Percentiles rank a stretch among this genome's conserved stretches.
These are phyloP conservation scores for Pelagophyceae sp. DNA, from an alignment of 352 stramenopile genomes.

Conservation along the genomic window DNA sequence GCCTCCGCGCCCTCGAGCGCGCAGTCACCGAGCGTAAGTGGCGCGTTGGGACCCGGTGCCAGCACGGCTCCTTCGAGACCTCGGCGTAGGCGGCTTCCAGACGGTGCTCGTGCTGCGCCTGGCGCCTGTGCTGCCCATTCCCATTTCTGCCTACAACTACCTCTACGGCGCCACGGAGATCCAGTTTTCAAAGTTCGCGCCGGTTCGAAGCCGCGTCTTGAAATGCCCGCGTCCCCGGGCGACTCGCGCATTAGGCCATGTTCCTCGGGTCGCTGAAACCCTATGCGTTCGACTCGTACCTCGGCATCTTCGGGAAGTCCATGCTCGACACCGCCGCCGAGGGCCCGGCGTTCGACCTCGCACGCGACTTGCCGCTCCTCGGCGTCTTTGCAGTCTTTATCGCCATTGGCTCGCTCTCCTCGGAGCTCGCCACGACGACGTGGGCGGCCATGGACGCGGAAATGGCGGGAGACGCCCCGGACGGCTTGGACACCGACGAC, in stretches of 20 bases:
- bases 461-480: not conserved
- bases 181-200: conserved; percentile 47
- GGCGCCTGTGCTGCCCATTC: conserved; percentile 60
- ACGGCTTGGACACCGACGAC: not conserved
- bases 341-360: not conserved
- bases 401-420: conserved; percentile 3
- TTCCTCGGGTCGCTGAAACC: conserved; percentile 62
- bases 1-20: conserved; percentile 55
- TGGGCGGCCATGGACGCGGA: not conserved
- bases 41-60: too few species aligned
- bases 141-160: conserved; percentile 62
- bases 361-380: not conserved
- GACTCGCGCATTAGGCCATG: too few species aligned
- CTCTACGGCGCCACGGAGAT: conserved; percentile 57
- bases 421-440: not conserved
- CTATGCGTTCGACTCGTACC: conserved; percentile 58
- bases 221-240: too few species aligned
- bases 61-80: too few species aligned
- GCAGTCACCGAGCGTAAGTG: conserved; percentile 57
- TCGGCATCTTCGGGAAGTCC: conserved; percentile 30
- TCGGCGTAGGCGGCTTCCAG: conserved; percentile 65
- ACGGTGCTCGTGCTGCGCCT: conserved; percentile 60
- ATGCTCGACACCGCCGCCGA: not conserved
- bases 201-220: too few species aligned
- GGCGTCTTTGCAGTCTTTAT: conserved; percentile 10